Evolutionary conservation across 2,329 filamentous ascomycete genomes (phyloP), one percentile per base, ranked within the genome.

Genomic region (Curvularia sp.): DNA sequence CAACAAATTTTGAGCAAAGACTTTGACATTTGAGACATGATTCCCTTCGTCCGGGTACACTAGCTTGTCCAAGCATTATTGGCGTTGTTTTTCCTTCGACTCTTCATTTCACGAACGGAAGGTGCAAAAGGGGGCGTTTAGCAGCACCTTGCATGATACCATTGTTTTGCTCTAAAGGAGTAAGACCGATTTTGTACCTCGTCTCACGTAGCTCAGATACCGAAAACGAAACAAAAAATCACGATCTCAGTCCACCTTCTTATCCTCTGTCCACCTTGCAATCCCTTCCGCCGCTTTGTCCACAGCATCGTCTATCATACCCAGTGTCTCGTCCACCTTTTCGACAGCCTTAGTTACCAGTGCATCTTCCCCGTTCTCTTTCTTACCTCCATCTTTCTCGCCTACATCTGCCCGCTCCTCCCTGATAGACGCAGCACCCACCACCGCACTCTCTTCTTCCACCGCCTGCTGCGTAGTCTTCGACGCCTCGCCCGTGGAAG

Each of bases 1-100:
- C 59, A 58, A 9, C 52, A 58, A 22, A 55, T 58, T 20, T 22
- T 58, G 8, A 38, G 52, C 2, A 58, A 58, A 31, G 56, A 58
- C 18, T 55, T 58, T 43, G 56, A 58, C n/a, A 28, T 55, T 41
- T 58, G 35, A 51, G 22, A 35, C 13, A 28, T 26, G 10, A 35
- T 8, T 30, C 30, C 22, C 15, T 5, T 47, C 31, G 5, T 13
- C 15, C 35, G 5, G 30, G 30, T 12, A 31, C 30, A 31, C 1
- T 31, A 12, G 30, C 30, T 31, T 31, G 9, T 12, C 18, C 28
- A n/a, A n/a, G 47, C 33, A 39, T 39, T 20, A 8, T 20, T 41
- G 48, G 48, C 35, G 33, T 50, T 50, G 7, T 41, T 2, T 13
- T 38, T 24, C 9, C 9, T 18, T 28, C 3, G 5, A 18, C 15